A percentile compares a stretch with the other conserved stretches of the same genome.
Conservation (phyloP, 495 filamentous ascomycete genomes). For the Podospora fimiseda region DNA sequence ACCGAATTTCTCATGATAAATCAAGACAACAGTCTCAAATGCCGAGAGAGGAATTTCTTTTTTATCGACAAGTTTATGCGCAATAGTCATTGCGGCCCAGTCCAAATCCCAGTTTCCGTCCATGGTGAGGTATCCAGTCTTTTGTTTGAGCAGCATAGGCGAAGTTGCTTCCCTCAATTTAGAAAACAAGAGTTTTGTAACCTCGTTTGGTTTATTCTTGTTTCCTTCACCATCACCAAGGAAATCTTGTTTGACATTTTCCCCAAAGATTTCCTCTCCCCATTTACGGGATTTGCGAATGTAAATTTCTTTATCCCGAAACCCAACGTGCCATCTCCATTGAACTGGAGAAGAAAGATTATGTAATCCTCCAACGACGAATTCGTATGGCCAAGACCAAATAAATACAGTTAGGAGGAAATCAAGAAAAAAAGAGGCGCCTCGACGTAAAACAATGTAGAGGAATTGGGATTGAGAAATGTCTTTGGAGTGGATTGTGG, state of each 20-base stretch:
- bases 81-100: slow-evolving; percentile 65
- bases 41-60: slow-evolving; percentile 48
- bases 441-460: slow-evolving; percentile 46
- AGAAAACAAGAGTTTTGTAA: slow-evolving; percentile 26
- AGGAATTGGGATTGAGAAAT: slow-evolving; percentile 46
- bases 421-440: slow-evolving; percentile 59
- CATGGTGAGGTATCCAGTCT: slow-evolving; percentile 75
- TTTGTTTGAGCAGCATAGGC: slow-evolving; percentile 52
- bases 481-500: slow-evolving; percentile 49
- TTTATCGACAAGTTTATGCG: slow-evolving; percentile 57
- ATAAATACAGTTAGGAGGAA: slow-evolving; percentile 63
- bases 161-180: slow-evolving; percentile 50
- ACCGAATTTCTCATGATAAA: slow-evolving; percentile 55
- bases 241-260: slow-evolving; percentile 16
- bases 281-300: slow-evolving; percentile 61
- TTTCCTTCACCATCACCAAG: background rate
- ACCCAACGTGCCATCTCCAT: slow-evolving; percentile 68
- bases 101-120: slow-evolving; percentile 77
- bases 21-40: slow-evolving; percentile 59
- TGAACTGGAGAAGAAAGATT: slow-evolving; percentile 47
- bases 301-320: slow-evolving; percentile 64
- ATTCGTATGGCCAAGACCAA: slow-evolving; percentile 68
- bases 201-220: slow-evolving; percentile 11
- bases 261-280: slow-evolving; percentile 42
- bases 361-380: slow-evolving; percentile 53